Conservation (phyloP, 2,329 filamentous ascomycete species). For the Trichoderma sp. region DNA sequence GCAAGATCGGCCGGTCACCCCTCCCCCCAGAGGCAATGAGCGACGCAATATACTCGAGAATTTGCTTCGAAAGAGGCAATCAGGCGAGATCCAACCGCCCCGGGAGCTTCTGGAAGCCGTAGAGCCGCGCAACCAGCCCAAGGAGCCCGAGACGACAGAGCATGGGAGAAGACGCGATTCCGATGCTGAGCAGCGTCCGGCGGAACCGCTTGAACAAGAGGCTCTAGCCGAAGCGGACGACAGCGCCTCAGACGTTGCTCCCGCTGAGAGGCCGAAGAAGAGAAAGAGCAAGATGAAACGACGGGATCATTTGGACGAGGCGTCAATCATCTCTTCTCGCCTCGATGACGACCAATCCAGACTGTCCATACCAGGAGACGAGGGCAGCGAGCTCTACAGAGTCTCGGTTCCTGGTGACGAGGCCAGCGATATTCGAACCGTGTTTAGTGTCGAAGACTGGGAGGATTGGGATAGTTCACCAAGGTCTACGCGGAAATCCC, state of each 20-base stretch:
- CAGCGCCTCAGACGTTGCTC: slow-evolving; percentile 4
- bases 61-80: slow-evolving; percentile 18
- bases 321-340: slow-evolving; percentile 35
- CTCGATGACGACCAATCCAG: slow-evolving; percentile 37
- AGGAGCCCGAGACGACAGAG: background rate
- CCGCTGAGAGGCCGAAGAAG: slow-evolving; percentile 17
- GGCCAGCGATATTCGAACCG: slow-evolving; percentile 11
- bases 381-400: slow-evolving; percentile 19
- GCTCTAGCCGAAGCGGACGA: slow-evolving; percentile 16
- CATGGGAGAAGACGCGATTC: background rate
- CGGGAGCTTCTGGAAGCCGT: slow-evolving; percentile 11
- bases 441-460: slow-evolving; percentile 25
- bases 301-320: slow-evolving; percentile 11
- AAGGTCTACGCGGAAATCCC: slow-evolving; percentile 29
- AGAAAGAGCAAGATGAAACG: slow-evolving; percentile 26
- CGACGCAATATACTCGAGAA: slow-evolving; percentile 16
- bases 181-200: background rate
- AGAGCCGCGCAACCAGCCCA: background rate
- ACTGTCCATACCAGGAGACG: slow-evolving; percentile 31
- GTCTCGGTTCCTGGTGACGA: slow-evolving; percentile 20
- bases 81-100: slow-evolving; percentile 13
- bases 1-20: slow-evolving; percentile 5
- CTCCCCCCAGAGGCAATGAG: slow-evolving; percentile 15
- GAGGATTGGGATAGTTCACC: slow-evolving; percentile 25
- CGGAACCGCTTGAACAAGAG: background rate